Conservation (phyloP, 208 protist species). For the Trypanosoma vivax region DNA sequence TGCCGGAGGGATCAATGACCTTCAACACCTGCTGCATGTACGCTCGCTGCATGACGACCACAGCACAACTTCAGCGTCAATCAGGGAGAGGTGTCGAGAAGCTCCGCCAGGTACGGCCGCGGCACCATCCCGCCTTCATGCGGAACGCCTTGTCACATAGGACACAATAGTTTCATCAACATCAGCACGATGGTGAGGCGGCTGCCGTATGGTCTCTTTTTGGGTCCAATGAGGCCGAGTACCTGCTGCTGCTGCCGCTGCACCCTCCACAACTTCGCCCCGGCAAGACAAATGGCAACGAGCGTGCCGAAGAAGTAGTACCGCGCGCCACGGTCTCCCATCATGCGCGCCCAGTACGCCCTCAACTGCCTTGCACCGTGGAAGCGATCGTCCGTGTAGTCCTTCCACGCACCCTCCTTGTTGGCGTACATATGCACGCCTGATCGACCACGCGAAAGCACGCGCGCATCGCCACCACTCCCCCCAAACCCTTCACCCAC, state of each 20-base stretch:
- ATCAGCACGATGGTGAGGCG: constrained; percentile 82
- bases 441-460: constrained; percentile 14
- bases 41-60: constrained; percentile 78
- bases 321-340: constrained; percentile 55
- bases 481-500: constrained; percentile 24
- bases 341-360: constrained; percentile 66
- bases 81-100: constrained; percentile 77
- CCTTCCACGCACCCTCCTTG: constrained; percentile 82
- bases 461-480: background rate
- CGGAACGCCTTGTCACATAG: constrained; percentile 88
- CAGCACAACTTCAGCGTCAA: constrained; percentile 86
- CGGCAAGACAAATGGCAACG: constrained; percentile 34
- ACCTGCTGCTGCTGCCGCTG: constrained; percentile 37
- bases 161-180: constrained; percentile 88
- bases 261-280: constrained; percentile 55
- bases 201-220: constrained; percentile 72
- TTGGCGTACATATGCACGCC: constrained; percentile 84
- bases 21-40: constrained; percentile 84
- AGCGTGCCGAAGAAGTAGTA: constrained; percentile 79
- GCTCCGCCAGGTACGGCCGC: constrained; percentile 75
- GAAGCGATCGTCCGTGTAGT: constrained; percentile 77
- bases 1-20: constrained; percentile 73
- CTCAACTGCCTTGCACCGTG: constrained; percentile 74
- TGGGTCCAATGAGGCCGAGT: constrained; percentile 68
- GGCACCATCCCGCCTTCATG: constrained; percentile 72